Conservation (phyloP, 345 rosid genomes). For the Eucalyptus fibrosa region DNA sequence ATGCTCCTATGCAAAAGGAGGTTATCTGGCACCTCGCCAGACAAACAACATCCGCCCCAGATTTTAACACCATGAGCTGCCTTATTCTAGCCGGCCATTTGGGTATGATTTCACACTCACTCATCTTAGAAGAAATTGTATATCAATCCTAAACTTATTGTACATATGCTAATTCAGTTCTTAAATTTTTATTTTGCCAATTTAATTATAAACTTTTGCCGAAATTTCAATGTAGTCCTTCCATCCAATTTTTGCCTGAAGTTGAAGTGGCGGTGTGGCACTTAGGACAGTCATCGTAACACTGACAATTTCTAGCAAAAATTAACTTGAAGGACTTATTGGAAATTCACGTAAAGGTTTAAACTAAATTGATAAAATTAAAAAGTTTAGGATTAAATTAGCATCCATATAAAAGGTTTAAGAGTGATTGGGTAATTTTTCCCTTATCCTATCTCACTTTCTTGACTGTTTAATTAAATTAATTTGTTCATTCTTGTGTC, state of each 20-base stretch:
- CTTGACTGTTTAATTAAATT: not conserved
- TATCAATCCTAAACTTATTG: no score
- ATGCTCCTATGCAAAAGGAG: not conserved
- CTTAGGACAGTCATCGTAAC: rapidly evolving
- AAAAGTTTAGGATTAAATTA: no score
- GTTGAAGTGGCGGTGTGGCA: not conserved
- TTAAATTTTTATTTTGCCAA: no score
- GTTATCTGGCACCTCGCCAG: not conserved
- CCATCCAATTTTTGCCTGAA: not conserved
- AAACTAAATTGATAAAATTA: not conserved
- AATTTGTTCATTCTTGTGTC: not conserved
- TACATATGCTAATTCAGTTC: not conserved
- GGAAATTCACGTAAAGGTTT: not conserved
- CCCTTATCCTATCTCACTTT: not conserved
- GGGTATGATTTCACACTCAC: not conserved
- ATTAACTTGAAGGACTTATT: not conserved
- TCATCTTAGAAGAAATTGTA: not conserved
- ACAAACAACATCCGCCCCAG: not conserved
- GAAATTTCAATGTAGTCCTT: not conserved
- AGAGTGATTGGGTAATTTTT: no score
- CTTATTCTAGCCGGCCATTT: not conserved
- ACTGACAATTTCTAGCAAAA: not conserved
- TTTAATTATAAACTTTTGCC: no score
- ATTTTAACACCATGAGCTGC: not conserved
- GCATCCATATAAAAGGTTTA: rapidly evolving